Conservation (phyloP, 2,329 filamentous ascomycete genomes). For the Neobulgaria alba region DNA sequence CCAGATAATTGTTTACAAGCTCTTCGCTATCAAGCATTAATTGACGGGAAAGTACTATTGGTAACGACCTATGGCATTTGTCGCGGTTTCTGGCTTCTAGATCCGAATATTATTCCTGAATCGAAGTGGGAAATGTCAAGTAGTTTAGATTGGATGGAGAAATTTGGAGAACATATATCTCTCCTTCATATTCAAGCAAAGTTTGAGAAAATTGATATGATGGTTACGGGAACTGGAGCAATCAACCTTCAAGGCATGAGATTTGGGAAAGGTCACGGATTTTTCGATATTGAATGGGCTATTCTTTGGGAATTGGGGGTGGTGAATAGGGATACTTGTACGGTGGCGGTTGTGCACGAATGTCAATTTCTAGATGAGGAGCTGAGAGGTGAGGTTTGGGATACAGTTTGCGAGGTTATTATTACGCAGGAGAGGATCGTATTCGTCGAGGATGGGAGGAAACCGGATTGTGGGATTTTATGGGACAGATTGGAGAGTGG, state of each 20-base stretch:
- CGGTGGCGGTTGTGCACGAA: constrained; percentile 32
- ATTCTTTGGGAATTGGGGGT: constrained; percentile 31
- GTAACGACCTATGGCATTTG: constrained; percentile 35
- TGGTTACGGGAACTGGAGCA: constrained; percentile 33
- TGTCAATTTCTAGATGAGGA: constrained; percentile 35
- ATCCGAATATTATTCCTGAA: constrained; percentile 28
- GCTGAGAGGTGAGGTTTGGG: constrained; percentile 29
- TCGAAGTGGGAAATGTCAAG: constrained; percentile 28
- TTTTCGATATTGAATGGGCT: constrained; percentile 37
- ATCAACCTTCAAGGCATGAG: constrained; percentile 32
- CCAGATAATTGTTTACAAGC: constrained; percentile 38
- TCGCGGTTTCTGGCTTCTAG: constrained; percentile 34
- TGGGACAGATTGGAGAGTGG: too few relatives aligned
- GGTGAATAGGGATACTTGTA: constrained; percentile 22
- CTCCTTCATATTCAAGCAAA: constrained; percentile 29
- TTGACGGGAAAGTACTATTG: constrained; percentile 34
- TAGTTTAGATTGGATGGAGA: constrained; percentile 38
- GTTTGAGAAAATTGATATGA: constrained; percentile 32
- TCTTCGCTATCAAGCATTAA: constrained; percentile 31
- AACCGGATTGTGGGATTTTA: too few relatives aligned
- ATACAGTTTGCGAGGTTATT: constrained; percentile 35
- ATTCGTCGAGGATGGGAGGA: constrained; percentile 24
- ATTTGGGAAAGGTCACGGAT: constrained; percentile 34
- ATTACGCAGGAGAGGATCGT: constrained; percentile 30
- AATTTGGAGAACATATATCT: constrained; percentile 29